Evolutionary conservation across 495 filamentous ascomycete species (phyloP).

Genomic region (Penicillium salamii): DNA sequence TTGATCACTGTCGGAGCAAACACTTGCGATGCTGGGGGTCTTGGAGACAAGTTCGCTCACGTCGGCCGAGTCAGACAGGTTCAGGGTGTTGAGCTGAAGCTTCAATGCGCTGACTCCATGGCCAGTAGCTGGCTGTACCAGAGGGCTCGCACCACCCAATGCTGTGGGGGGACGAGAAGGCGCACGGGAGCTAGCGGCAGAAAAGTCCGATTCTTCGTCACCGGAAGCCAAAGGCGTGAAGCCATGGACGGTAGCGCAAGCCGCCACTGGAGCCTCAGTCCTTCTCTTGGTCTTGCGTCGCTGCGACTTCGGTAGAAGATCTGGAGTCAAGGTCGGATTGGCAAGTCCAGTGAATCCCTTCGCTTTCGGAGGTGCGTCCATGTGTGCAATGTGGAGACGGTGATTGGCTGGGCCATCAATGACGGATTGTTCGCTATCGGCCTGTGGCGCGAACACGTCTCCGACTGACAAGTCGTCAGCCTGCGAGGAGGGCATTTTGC

Average conservation of each 20-base stretch:
- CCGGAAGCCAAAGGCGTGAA: slow-evolving; percentile 84
- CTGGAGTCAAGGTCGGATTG: slow-evolving; percentile 24
- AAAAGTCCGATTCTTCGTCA: slow-evolving; percentile 81
- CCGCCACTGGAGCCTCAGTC: slow-evolving; percentile 52
- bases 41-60: slow-evolving; percentile 38
- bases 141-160: slow-evolving; percentile 46
- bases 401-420: slow-evolving; percentile 25
- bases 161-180: slow-evolving; percentile 27
- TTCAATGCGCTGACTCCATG: slow-evolving; percentile 77
- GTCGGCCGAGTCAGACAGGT: slow-evolving; percentile 37
- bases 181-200: slow-evolving; percentile 47
- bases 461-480: slow-evolving; percentile 42
- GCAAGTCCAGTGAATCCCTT: slow-evolving; percentile 5
- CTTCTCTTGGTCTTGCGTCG: slow-evolving; percentile 51
- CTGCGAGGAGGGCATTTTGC: slow-evolving; percentile 23
- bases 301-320: slow-evolving; percentile 33
- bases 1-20: slow-evolving; percentile 54
- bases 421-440: slow-evolving; percentile 33
- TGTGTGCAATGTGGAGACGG: slow-evolving; percentile 27
- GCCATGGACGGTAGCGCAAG: slow-evolving; percentile 71
- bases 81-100: slow-evolving; percentile 69
- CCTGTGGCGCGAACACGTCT: slow-evolving; percentile 46
- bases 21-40: slow-evolving; percentile 53
- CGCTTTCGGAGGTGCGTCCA: slow-evolving; percentile 28
- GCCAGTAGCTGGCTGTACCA: slow-evolving; percentile 56